Evolutionary conservation across 371 early-diverging fungal genomes (phyloP).

Genomic region (Lichtheimia ornata): DNA sequence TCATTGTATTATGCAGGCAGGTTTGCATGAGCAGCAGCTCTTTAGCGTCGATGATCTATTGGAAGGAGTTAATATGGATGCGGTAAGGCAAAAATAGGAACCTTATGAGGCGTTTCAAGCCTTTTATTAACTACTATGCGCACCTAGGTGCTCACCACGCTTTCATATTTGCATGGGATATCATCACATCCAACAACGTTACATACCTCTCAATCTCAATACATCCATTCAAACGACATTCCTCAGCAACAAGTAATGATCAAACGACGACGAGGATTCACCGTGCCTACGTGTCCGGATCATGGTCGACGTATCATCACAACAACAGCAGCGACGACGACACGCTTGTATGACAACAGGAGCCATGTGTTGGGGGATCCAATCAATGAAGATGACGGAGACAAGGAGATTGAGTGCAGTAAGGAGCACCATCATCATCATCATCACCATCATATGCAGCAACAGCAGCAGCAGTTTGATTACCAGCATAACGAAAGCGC

Average conservation of each 20-base stretch:
- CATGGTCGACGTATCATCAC: neutral
- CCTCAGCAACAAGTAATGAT: neutral
- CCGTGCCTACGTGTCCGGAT: slow-evolving; percentile 1
- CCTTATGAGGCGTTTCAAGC: neutral
- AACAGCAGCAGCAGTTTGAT: neutral
- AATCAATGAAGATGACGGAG: neutral
- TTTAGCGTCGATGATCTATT: slow-evolving; percentile 32
- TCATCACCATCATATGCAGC: neutral
- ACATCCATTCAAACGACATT: neutral
- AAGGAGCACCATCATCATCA: slow-evolving; percentile 5
- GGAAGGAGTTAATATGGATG: slow-evolving; percentile 29
- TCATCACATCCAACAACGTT: neutral
- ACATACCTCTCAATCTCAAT: no score
- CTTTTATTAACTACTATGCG: slow-evolving; percentile 8
- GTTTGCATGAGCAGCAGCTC: slow-evolving; percentile 24
- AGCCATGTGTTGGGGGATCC: slow-evolving; percentile 4
- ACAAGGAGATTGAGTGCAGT: slow-evolving; percentile 6
- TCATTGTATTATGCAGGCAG: slow-evolving; percentile 21
- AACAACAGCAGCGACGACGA: no score
- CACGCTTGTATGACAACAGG: slow-evolving; percentile 9
- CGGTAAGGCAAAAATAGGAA: slow-evolving; percentile 19
- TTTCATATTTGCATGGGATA: slow-evolving; percentile 9
- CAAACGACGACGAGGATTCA: slow-evolving; percentile 5
- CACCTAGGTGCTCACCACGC: slow-evolving; percentile 12
- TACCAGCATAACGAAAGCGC: neutral